Conservation (phyloP, 495 filamentous ascomycete genomes). For the Cenococcum geophilum region DNA sequence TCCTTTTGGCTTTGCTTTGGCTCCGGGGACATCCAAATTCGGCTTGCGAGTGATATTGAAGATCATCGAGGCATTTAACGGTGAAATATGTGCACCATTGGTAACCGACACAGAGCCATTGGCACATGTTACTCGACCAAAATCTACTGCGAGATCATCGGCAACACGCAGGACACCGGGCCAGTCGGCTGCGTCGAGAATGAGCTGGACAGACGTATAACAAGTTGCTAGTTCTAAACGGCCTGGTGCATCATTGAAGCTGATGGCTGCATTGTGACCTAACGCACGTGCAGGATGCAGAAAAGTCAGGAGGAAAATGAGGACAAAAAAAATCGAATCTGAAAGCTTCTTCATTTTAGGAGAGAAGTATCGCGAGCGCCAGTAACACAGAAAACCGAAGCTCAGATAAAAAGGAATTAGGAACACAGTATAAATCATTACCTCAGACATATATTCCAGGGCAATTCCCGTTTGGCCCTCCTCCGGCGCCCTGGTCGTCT, state of each 20-base stretch:
- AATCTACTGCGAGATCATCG: conserved; percentile 61
- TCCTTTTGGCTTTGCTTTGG: conserved; percentile 5
- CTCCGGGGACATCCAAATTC: conserved; percentile 25
- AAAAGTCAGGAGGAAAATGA: conserved; percentile 15
- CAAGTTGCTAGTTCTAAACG: conserved; percentile 29
- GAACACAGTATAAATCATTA: not conserved
- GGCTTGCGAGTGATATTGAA: conserved; percentile 40
- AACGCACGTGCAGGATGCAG: conserved; percentile 38
- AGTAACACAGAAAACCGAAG: not conserved
- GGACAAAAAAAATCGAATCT: conserved; percentile 3
- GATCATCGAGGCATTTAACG: conserved; percentile 38
- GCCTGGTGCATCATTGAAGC: conserved; percentile 39
- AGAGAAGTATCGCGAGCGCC: not conserved
- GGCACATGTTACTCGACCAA: conserved; percentile 59
- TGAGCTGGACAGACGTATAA: conserved; percentile 42
- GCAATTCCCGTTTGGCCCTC: not conserved
- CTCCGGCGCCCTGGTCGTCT: not conserved
- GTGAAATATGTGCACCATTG: conserved; percentile 35
- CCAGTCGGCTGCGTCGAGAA: conserved; percentile 53
- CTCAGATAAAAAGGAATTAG: not conserved
- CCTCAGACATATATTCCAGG: not conserved
- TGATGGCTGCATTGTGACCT: conserved; percentile 53
- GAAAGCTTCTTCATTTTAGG: conserved; percentile 18
- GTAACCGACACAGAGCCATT: conserved; percentile 42
- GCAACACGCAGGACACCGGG: conserved; percentile 63